Base-by-base conservation (phyloP, 108 stramenopile genomes). In the Cafeteria roenbergensis region DNA sequence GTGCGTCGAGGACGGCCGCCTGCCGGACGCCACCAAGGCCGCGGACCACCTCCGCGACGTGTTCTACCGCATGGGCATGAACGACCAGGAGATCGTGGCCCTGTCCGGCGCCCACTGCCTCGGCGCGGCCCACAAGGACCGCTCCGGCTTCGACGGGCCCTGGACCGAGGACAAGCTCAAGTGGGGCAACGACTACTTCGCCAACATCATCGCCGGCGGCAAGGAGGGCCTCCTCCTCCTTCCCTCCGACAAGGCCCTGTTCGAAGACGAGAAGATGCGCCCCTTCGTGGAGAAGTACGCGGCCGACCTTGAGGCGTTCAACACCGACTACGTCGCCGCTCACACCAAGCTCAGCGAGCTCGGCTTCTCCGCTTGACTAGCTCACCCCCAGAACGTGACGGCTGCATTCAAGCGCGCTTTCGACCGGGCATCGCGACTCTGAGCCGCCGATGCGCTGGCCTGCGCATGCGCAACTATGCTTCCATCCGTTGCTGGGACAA, bases 21-120 rank as follows among this genome's bases (percentile, higher is more conserved):
- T 93, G 22, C 92, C 92, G 42, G 83, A 90, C 71, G 92, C 89
- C 35, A 80, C 88, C 72, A 89, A 82, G 55, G 80, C 85, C 3
- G 81, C 72, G 63, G 75, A 82, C 54, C 88, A 89, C 67, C 67
- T 93, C 48, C 85, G 97, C 31, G 89, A 88, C 59, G 82, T 99
- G 37, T 99, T 99, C 71, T 77, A 85, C 56, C 84, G 97, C 56
- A 92, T 94, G 91, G 91, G 93, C 22, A 92, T 94, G 71, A 74
- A 73, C 68, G 93, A 95, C 63, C 72, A 78, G 34, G 93, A 97
- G 74, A 93, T 95, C 73, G 97, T 98, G 22, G 92, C 93, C 1
- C 78, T 98, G 0, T 65, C 83, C 36, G 97, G 97, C n/a, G 97
- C 94, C 0, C 97, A 99, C 75, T 88, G 93, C 37, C 80, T 99